These are phyloP conservation scores for Alternaria sp. DNA, from an alignment of 2,329 filamentous ascomycete species.

Conservation along the genomic window DNA sequence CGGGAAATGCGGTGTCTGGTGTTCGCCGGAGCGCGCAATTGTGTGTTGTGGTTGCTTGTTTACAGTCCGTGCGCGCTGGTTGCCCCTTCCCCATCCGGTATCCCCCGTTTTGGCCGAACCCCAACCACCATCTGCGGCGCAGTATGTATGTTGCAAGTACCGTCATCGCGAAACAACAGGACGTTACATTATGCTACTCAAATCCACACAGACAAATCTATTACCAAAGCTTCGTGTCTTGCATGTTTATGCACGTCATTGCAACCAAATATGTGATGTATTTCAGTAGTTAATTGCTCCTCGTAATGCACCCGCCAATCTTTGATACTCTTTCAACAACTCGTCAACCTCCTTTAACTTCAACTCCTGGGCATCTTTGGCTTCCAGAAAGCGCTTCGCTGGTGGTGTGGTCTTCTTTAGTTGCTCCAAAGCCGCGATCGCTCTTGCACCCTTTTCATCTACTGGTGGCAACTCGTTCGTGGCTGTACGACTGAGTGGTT, in stretches of 20 bases:
- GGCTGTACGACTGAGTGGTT: conserved; percentile 20
- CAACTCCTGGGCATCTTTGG: conserved; percentile 54
- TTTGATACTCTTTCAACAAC: conserved; percentile 51
- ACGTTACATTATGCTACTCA: not conserved
- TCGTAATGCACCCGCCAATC: conserved; percentile 53
- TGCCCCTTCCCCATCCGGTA: conserved; percentile 16
- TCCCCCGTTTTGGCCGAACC: conserved; percentile 14
- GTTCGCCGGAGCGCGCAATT: conserved; percentile 11
- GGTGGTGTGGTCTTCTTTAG: conserved; percentile 56
- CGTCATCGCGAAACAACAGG: not conserved
- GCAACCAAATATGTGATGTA: not conserved
- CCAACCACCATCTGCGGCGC: not conserved
- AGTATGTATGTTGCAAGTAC: not conserved
- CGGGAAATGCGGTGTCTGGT: conserved; percentile 17
- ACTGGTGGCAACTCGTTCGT: conserved; percentile 28
- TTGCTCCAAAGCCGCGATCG: conserved; percentile 53
- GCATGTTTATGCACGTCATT: not conserved
- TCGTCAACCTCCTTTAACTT: conserved; percentile 58
- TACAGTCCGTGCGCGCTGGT: conserved; percentile 15
- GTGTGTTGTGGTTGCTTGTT: conserved; percentile 23
- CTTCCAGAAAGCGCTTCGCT: conserved; percentile 55
- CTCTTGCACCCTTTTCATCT: conserved; percentile 47
- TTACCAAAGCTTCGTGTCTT: not conserved
- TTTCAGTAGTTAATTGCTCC: conserved; percentile 49
- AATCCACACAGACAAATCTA: not conserved